These are phyloP conservation scores for Trichosporon inkin DNA, from an alignment of 1,284 basidiomycete species.

Conservation along the genomic window DNA sequence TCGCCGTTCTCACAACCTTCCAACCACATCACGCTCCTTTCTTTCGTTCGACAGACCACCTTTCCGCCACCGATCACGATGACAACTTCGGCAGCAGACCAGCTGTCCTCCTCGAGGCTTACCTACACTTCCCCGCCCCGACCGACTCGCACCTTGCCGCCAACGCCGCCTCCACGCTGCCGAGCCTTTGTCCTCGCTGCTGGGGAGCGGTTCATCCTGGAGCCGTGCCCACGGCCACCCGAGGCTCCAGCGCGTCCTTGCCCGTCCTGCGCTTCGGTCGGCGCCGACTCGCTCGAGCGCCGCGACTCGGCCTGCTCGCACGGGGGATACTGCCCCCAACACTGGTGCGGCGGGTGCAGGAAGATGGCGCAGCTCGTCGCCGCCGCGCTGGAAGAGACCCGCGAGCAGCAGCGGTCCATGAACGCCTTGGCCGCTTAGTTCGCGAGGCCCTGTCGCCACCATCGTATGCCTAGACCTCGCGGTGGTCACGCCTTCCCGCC, in stretches of 20 bases:
- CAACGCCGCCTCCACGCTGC: not conserved
- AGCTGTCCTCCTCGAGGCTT: not conserved
- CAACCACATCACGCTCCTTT: too few relatives aligned
- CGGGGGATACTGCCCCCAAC: not conserved
- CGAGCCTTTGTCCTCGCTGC: not conserved
- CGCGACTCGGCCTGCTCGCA: slow-evolving; percentile 10
- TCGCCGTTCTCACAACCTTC: too few relatives aligned
- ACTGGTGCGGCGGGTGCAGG: slow-evolving; percentile 11
- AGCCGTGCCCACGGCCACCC: not conserved
- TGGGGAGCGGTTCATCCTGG: not conserved
- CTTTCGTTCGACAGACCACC: too few relatives aligned
- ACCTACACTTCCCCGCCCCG: not conserved
- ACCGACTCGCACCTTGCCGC: not conserved
- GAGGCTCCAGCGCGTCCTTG: not conserved
- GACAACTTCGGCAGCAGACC: not conserved
- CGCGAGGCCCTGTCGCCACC: not conserved
- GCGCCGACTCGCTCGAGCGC: not conserved
- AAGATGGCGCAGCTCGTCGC: slow-evolving; percentile 4
- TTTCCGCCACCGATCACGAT: not conserved
- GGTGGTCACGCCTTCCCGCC: too few relatives aligned
- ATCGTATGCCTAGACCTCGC: too few relatives aligned
- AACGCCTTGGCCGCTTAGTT: not conserved
- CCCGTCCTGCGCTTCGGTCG: not conserved
- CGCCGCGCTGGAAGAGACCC: not conserved
- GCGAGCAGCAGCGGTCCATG: not conserved